Conservation (phyloP, 257 asterid species). For the Lycium barbarum region DNA sequence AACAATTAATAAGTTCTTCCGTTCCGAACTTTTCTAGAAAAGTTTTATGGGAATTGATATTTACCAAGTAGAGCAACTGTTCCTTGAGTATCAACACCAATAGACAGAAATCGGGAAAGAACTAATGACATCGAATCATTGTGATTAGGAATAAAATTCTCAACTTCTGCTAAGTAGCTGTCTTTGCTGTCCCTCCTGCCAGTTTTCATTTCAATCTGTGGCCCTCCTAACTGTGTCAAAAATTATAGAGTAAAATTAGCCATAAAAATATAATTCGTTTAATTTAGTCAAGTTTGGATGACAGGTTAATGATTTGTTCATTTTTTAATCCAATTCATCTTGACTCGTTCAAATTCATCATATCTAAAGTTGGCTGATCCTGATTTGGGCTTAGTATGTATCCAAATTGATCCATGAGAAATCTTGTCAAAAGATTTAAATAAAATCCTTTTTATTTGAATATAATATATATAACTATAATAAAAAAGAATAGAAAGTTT, state of each 20-base stretch:
- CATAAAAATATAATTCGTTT: too few relatives aligned
- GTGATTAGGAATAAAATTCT: conserved; percentile 67
- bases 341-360: neutral
- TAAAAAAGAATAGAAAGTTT: neutral
- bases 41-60: too few relatives aligned
- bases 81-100: conserved; percentile 73
- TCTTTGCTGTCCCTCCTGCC: conserved; percentile 73
- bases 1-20: too few relatives aligned
- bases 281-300: too few relatives aligned
- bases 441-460: neutral
- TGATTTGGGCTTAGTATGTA: neutral
- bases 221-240: conserved; percentile 67
- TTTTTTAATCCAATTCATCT: too few relatives aligned
- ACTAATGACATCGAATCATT: conserved; percentile 60
- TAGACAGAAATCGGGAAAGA: conserved; percentile 59
- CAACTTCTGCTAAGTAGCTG: conserved; percentile 52
- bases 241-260: neutral
- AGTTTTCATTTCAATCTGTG: conserved; percentile 62
- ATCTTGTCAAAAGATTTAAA: neutral
- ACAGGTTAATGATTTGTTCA: too few relatives aligned
- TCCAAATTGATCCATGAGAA: neutral
- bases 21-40: too few relatives aligned
- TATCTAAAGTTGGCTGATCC: neutral
- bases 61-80: conserved; percentile 73
- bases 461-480: neutral